Conservation (phyloP, 176 grass and related monocot genomes). For the Musa schizocarpa region DNA sequence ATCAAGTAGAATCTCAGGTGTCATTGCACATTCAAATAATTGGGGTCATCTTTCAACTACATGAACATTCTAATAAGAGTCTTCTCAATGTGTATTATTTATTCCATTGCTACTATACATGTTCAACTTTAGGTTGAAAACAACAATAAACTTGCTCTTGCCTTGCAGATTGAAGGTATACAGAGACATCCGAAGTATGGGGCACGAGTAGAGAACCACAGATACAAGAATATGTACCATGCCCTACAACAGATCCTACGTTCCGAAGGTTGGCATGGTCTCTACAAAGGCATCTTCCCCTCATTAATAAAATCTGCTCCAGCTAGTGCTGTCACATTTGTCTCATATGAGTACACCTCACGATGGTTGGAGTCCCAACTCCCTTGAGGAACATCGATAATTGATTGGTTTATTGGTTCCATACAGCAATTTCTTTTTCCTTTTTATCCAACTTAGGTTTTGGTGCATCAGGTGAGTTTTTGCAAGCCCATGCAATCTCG, state of each 20-base stretch:
- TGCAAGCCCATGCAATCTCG: background rate
- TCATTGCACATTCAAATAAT: too few species aligned
- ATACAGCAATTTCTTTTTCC: background rate
- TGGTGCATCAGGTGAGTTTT: background rate
- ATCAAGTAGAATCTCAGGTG: too few species aligned
- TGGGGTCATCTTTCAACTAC: too few species aligned
- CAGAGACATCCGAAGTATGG: slow-evolving; percentile 84
- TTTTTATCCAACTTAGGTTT: background rate
- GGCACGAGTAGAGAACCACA: slow-evolving; percentile 48
- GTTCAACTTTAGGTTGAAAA: too few species aligned
- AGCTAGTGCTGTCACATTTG: slow-evolving; percentile 87
- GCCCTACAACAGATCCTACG: slow-evolving; percentile 68
- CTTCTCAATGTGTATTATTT: too few species aligned
- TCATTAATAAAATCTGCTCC: slow-evolving; percentile 92
- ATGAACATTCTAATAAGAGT: too few species aligned
- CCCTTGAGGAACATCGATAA: slow-evolving; percentile 40
- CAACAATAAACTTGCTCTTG: background rate
- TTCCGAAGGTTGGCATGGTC: slow-evolving; percentile 58
- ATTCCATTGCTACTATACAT: too few species aligned
- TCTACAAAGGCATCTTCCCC: slow-evolving; percentile 92
- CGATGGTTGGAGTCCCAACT: slow-evolving; percentile 61
- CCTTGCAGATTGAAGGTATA: slow-evolving; percentile 80
- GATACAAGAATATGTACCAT: slow-evolving; percentile 81
- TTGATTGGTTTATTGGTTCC: slow-evolving; percentile 11
- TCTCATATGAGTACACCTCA: slow-evolving; percentile 88